These are phyloP conservation scores for Omphalotus guepiniiformis DNA, from an alignment of 768 basidiomycete genomes.

Conservation along the genomic window DNA sequence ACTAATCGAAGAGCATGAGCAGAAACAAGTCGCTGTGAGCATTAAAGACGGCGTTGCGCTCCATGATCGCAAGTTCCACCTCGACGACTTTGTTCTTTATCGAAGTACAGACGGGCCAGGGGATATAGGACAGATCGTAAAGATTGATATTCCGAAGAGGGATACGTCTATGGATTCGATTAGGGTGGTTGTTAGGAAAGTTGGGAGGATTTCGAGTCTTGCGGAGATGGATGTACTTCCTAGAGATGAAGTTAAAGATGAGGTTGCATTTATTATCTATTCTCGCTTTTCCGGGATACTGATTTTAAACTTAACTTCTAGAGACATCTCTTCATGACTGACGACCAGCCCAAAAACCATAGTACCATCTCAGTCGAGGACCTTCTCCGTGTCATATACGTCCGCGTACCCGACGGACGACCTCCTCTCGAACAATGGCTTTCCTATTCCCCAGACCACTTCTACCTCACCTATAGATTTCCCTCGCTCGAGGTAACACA, in stretches of 20 bases:
- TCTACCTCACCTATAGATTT: constrained; percentile 52
- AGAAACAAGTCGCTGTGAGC: constrained; percentile 29
- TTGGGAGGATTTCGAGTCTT: constrained; percentile 47
- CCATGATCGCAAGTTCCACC: constrained; percentile 49
- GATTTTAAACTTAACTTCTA: constrained; percentile 20
- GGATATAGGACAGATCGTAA: constrained; percentile 49
- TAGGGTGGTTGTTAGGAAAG: constrained; percentile 32
- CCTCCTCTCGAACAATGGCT: constrained; percentile 43
- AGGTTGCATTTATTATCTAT: constrained; percentile 38
- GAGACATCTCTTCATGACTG: constrained; percentile 61
- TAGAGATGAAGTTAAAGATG: constrained; percentile 41
- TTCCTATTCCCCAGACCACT: constrained; percentile 48
- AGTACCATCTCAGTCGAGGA: constrained; percentile 26
- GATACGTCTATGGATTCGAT: constrained; percentile 12
- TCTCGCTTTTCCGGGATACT: neutral
- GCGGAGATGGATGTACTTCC: constrained; percentile 35
- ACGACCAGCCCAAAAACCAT: constrained; percentile 27
- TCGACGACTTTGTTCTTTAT: constrained; percentile 58
- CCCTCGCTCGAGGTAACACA: constrained; percentile 32
- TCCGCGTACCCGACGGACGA: constrained; percentile 30
- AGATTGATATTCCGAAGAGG: constrained; percentile 23
- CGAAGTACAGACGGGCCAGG: constrained; percentile 44
- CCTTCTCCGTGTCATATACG: constrained; percentile 47
- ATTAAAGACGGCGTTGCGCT: constrained; percentile 34
- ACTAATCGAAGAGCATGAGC: constrained; percentile 25